phyloP scores from a whole-genome alignment of 2,329 filamentous ascomycete species.

The Bertia moriformis region DNA sequence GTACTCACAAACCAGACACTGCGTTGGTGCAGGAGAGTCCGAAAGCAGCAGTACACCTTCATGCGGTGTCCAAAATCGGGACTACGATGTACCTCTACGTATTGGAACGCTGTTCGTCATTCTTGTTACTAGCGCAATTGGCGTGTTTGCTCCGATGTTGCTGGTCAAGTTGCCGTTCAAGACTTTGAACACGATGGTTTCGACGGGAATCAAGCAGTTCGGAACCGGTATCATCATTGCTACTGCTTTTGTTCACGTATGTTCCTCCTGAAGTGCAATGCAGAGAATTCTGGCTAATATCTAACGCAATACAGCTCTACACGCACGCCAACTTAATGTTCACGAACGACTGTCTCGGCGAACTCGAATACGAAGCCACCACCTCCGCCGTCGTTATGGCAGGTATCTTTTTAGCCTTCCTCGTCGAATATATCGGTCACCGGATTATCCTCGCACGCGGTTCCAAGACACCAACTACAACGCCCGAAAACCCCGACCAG shows the following conservation, averaged over 20 bases:
- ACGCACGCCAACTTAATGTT: constrained; percentile 66
- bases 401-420: constrained; percentile 58
- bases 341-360: constrained; percentile 50
- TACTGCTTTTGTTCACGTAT: constrained; percentile 54
- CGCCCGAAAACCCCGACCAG: constrained; percentile 8
- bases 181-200: constrained; percentile 20
- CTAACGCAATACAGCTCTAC: constrained; percentile 36
- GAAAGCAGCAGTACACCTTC: constrained; percentile 11
- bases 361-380: constrained; percentile 52
- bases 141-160: constrained; percentile 53
- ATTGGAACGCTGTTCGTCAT: constrained; percentile 62
- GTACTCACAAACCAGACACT: constrained; percentile 30
- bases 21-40: constrained; percentile 30
- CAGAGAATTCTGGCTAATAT: constrained; percentile 1
- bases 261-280: constrained; percentile 1
- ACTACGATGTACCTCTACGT: constrained; percentile 55
- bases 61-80: constrained; percentile 20
- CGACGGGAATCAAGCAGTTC: constrained; percentile 58
- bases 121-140: constrained; percentile 51
- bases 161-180: constrained; percentile 39
- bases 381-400: constrained; percentile 61
- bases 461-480: constrained; percentile 13
- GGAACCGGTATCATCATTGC: constrained; percentile 61
- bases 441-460: constrained; percentile 30
- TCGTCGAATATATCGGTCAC: constrained; percentile 54